Evolutionary conservation across 768 basidiomycete species (phyloP), one percentile per base, ranked within the genome.

Genomic region (Phlebiopsis flavidoalba): DNA sequence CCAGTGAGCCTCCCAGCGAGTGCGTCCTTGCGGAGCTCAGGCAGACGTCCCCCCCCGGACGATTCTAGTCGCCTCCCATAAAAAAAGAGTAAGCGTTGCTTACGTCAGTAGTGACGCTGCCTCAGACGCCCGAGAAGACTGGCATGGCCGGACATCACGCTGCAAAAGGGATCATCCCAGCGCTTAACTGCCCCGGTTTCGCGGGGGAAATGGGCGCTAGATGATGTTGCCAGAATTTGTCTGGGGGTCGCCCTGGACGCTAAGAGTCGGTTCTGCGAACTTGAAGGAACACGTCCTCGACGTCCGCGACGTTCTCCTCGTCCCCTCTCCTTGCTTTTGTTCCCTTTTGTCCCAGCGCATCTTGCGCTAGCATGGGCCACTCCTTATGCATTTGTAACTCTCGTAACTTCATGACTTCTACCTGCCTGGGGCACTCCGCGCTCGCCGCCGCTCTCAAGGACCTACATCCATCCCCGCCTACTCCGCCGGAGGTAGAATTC

Each of bases 391-490:
- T 92, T 97, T 73, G 93, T 89, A 66, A 93, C 96, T 46, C 89
- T 99, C 65, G 76, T 98, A 68, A 94, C 96, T 59, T 93, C 94
- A 35, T n/a, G 89, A 95, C 71, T 79, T 81, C 26, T 99, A 99
- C 77, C 87, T 98, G 56, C 93, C 93, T 36, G 26, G 97, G 97
- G 57, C 95, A 91, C 36, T 87, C 98, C 66, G 83, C 89, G 61
- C 80, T 94, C 68, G 90, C 85, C 35, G 91, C 89, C 57, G 91
- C 96, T 15, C 82, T 99, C 65, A 83, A 83, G 58, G 91, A 95
- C 62, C 71, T 93, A 46, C 94, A 95, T 69, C 79, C 83, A 17
- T 73, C 75, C 47, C 83, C 86, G 8, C 74, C 84, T 22, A 71
- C 77, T 49, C 73, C 82, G 31, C 83, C 86, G 56, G 80, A 85